Base-by-base conservation (phyloP, 768 basidiomycete genomes). In the Hericium erinaceus region DNA sequence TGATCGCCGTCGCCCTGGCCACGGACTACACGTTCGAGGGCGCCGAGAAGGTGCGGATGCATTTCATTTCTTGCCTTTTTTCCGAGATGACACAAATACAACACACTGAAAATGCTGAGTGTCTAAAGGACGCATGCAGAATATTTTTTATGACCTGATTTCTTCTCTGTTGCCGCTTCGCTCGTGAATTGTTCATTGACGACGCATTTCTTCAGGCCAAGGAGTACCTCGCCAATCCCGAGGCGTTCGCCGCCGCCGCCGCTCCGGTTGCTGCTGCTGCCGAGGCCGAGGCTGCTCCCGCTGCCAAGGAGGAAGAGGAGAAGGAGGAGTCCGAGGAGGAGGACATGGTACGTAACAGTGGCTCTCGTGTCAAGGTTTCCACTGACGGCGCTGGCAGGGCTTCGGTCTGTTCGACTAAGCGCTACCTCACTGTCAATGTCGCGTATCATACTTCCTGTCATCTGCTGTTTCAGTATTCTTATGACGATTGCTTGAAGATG, bases 21-120 rank as follows among this genome's bases (percentile, higher is more conserved):
- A 98, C 97, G 60, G 95, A 98, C 49, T 94, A 94, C 83, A 82
- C 86, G 55, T 98, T 98, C 73, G 92, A 95, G 68, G 94, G 85
- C 60, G 81, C 89, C 57, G 92, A 92, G 70, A 91, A 97, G 89
- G 93, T 92, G 60, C 66, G 82, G 69, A 40, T 54, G 28, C 40
- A 13, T 55, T 28, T 28, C 41, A 39, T 48, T 15, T 37, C 60
- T 39, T 57, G 59, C 51, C 52, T 67, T 59, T 58, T 67, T 57
- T 72, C 74, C 69, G 70, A 65, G 64, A 65, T 61, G 54, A 13
- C 66, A 64, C 61, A 60, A 59, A 72, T 73, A 87, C 33, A 33
- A 33, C 33, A 33, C 85, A 89, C 89, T 90, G 89, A 89, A 90
- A 89, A 89, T 89, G 75, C 88, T 82, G 87, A 89, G 75, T 73